Evolutionary conservation across 2,329 filamentous ascomycete genomes (phyloP).

Genomic region (Magnaporthiopsis rhizophila): DNA sequence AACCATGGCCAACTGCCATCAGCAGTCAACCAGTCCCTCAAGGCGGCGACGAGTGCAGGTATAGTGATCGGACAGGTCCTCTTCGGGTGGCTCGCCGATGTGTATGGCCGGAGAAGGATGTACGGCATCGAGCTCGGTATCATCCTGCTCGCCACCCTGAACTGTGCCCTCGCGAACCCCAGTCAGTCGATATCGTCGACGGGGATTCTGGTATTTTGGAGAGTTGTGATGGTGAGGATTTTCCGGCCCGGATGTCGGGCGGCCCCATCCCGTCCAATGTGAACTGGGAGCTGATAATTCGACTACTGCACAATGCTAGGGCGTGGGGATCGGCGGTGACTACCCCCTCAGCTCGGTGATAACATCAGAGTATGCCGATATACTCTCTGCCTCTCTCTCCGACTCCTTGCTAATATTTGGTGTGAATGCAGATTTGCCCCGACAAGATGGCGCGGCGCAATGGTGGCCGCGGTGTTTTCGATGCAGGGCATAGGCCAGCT

Average conservation of each 20-base stretch:
- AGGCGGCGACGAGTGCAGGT: constrained; percentile 72
- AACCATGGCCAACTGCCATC: constrained; percentile 52
- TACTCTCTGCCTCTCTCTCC: not conserved
- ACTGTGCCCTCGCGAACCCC: constrained; percentile 54
- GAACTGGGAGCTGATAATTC: not conserved
- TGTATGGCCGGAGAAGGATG: constrained; percentile 70
- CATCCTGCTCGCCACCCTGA: constrained; percentile 63
- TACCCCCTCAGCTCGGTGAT: constrained; percentile 77
- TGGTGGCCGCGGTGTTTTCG: constrained; percentile 77
- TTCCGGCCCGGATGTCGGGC: not conserved
- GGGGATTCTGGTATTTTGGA: constrained; percentile 64
- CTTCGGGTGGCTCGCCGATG: constrained; percentile 71
- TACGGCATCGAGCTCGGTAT: constrained; percentile 71
- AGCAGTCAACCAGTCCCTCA: constrained; percentile 63
- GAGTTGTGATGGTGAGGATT: constrained; percentile 58
- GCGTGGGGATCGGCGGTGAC: constrained; percentile 72
- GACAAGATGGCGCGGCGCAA: constrained; percentile 72
- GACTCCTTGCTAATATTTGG: not conserved
- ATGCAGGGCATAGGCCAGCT: constrained; percentile 84
- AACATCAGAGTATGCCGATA: constrained; percentile 54
- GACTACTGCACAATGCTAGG: constrained; percentile 24
- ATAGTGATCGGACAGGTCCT: constrained; percentile 70
- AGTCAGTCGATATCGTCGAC: constrained; percentile 53
- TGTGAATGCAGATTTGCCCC: constrained; percentile 58
- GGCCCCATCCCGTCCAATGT: not conserved